phyloP scores from a whole-genome alignment of 31 red algal species.

The Odonthalia washingtoniensis region DNA sequence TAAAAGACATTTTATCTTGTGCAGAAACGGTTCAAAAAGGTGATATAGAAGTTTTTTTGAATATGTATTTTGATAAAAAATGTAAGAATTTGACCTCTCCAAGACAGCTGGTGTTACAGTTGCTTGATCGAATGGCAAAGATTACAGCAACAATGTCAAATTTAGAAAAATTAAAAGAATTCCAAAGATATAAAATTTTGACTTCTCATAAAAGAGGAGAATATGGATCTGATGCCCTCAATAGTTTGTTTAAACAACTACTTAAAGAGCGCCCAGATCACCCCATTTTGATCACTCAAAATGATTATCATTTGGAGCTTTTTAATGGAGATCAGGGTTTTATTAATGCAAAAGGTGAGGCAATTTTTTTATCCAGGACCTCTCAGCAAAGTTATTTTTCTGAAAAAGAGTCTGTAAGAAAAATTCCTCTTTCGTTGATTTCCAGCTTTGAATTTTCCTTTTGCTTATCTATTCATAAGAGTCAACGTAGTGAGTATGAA shows the following conservation, averaged over 20 bases:
- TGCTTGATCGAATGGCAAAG: background rate
- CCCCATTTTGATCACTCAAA: slow-evolving; percentile 13
- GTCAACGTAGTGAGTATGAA: no score
- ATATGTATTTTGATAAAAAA: background rate
- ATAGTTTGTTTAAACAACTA: background rate
- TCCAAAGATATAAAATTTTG: background rate
- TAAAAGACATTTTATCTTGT: background rate
- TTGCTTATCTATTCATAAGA: no score
- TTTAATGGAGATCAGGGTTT: slow-evolving; percentile 19
- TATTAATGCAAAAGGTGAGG: background rate
- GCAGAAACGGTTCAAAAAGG: background rate
- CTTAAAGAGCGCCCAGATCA: background rate
- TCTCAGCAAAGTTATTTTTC: no score
- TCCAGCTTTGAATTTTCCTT: no score
- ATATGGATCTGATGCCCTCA: background rate
- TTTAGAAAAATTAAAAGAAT: slow-evolving; percentile 7
- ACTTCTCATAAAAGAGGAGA: slow-evolving; percentile 1
- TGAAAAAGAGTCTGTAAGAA: no score
- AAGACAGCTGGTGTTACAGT: background rate
- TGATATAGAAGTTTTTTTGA: slow-evolving; percentile 1
- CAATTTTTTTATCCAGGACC: no score
- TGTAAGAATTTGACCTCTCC: slow-evolving; percentile 2
- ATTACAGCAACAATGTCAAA: background rate
- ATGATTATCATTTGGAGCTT: background rate
- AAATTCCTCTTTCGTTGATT: no score